A percentile compares a stretch with the other conserved stretches of the same genome.
These are phyloP conservation scores for Echinochloa phyllopogon DNA, from an alignment of 176 grass and related monocot genomes.

Conservation along the genomic window DNA sequence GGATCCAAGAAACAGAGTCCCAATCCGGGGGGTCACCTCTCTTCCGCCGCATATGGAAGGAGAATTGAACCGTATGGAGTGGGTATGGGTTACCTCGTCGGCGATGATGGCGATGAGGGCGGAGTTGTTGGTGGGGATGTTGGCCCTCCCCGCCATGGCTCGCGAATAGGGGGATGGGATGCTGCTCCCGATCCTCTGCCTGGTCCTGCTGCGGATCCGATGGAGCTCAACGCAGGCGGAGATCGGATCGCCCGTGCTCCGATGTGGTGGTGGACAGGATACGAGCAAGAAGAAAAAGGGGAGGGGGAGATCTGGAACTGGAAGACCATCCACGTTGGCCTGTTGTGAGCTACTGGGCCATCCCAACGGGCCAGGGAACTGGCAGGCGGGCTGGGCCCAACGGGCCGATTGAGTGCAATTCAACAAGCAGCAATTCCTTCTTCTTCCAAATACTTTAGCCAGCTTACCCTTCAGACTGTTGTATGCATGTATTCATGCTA, in stretches of 20 bases:
- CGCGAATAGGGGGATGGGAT: neutral
- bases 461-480: no score
- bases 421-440: no score
- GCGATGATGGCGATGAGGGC: slow-evolving; percentile 72
- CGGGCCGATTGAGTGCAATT: no score
- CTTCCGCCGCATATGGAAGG: neutral
- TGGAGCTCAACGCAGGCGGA: neutral
- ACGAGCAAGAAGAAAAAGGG: neutral
- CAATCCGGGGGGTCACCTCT: no score
- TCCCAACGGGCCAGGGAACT: no score
- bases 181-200: neutral
- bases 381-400: no score
- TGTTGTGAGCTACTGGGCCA: no score
- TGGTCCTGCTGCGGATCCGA: neutral
- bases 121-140: slow-evolving; percentile 57
- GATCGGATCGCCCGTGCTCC: neutral
- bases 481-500: no score
- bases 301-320: neutral
- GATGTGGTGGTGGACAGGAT: neutral
- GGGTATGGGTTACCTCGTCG: slow-evolving; percentile 53
- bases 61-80: neutral
- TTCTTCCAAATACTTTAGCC: no score
- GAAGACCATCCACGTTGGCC: no score
- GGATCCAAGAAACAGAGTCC: neutral
- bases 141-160: slow-evolving; percentile 59